Percentiles rank a stretch among this genome's conserved stretches.
phyloP scores from a whole-genome alignment of 305 asterid species.

The Fraxinus ornus region DNA sequence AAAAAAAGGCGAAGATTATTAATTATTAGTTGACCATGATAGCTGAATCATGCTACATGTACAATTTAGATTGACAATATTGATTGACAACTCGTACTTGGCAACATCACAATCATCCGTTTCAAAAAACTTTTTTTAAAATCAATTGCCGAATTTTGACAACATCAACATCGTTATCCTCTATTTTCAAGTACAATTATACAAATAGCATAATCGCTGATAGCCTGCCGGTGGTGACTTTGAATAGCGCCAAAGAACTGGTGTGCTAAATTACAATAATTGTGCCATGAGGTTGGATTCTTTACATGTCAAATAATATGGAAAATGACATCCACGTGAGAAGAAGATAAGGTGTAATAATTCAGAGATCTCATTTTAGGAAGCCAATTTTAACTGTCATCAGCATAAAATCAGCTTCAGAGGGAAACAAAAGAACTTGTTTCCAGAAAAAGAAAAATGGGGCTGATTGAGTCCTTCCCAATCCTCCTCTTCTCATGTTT shows the following conservation, averaged over 20 bases:
- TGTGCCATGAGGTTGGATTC: neutral
- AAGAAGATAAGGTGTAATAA: neutral
- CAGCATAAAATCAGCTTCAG: neutral
- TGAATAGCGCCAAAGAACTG: neutral
- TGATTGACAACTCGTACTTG: neutral
- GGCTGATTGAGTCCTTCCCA: neutral
- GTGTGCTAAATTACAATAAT: neutral
- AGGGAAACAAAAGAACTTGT: neutral
- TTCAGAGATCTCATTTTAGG: neutral
- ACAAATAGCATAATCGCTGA: neutral
- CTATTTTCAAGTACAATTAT: neutral
- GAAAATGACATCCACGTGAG: neutral
- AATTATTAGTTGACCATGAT: neutral
- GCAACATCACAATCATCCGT: neutral
- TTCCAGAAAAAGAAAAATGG: slow-evolving; percentile 11
- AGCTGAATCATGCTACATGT: neutral
- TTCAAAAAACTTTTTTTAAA: too few species aligned
- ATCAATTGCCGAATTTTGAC: neutral
- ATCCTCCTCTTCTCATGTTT: neutral
- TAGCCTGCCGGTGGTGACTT: neutral
- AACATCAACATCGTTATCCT: neutral
- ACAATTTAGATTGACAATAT: too few species aligned
- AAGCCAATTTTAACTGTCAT: neutral
- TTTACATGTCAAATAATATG: neutral
- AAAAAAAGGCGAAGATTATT: neutral